Conservation (phyloP, 2,329 filamentous ascomycete species). For the Orbilia quercus region DNA sequence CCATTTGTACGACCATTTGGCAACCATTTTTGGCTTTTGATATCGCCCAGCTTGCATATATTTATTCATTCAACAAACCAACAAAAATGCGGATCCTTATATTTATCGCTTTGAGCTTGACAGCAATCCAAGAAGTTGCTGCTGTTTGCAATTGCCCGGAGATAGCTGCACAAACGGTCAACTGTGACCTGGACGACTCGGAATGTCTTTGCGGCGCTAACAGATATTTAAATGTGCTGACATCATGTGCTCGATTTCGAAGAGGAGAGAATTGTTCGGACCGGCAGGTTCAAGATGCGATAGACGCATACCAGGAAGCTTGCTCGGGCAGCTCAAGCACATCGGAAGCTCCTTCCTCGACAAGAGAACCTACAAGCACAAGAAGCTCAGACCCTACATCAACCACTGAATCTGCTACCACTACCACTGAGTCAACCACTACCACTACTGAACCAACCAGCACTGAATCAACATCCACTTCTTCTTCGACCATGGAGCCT, state of each 20-base stretch:
- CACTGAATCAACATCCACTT: slow-evolving; percentile 4
- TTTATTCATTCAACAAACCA: slow-evolving; percentile 6
- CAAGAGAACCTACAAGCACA: slow-evolving; percentile 29
- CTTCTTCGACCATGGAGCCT: slow-evolving; percentile 7
- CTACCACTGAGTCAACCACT: slow-evolving; percentile 18
- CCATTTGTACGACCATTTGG: slow-evolving; percentile 8
- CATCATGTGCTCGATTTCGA: slow-evolving; percentile 31
- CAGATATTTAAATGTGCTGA: slow-evolving; percentile 26
- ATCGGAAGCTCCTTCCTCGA: slow-evolving; percentile 31
- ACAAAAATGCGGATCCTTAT: slow-evolving; percentile 46
- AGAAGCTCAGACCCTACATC: slow-evolving; percentile 4
- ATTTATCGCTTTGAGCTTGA: slow-evolving; percentile 30
- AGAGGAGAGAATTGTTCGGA: slow-evolving; percentile 42
- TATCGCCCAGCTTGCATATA: slow-evolving; percentile 14
- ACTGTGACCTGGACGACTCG: slow-evolving; percentile 30
- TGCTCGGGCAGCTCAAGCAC: slow-evolving; percentile 15
- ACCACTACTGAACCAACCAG: slow-evolving; percentile 5
- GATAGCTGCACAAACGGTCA: slow-evolving; percentile 20
- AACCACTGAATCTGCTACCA: not conserved
- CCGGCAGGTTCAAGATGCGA: slow-evolving; percentile 27
- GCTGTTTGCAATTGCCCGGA: slow-evolving; percentile 38
- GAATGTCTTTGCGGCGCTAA: slow-evolving; percentile 32
- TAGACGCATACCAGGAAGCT: slow-evolving; percentile 5
- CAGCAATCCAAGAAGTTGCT: slow-evolving; percentile 27
- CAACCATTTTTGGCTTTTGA: slow-evolving; percentile 4